Evolutionary conservation across 2,329 filamentous ascomycete genomes (phyloP).

Genomic region (Paracoccidioides brasiliensis): DNA sequence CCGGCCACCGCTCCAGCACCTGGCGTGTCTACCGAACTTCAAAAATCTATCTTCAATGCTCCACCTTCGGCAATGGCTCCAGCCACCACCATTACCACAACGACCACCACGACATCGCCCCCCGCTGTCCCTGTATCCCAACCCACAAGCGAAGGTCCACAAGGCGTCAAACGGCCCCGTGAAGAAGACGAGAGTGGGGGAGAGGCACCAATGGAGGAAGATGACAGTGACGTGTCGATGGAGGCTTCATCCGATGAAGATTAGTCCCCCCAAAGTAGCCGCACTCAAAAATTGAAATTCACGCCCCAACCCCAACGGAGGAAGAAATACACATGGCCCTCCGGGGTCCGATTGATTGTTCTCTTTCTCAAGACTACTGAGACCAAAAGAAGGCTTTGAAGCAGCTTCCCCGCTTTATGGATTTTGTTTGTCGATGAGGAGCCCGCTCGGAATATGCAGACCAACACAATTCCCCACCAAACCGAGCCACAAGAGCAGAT

Average conservation of each 20-base stretch:
- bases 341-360: neutral
- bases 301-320: neutral
- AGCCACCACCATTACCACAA: constrained; percentile 3
- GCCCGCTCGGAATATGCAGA: constrained; percentile 59
- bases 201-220: constrained; percentile 49
- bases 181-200: constrained; percentile 48
- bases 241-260: constrained; percentile 64
- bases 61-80: constrained; percentile 31
- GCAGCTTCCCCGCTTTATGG: constrained; percentile 11
- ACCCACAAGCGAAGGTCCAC: constrained; percentile 40
- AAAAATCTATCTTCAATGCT: constrained; percentile 69
- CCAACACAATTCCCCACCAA: constrained; percentile 69
- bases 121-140: constrained; percentile 36
- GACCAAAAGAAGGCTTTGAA: constrained; percentile 4
- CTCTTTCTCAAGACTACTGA: neutral
- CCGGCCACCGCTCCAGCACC: constrained; percentile 39
- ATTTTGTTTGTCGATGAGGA: constrained; percentile 26
- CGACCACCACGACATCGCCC: constrained; percentile 35
- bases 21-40: constrained; percentile 57
- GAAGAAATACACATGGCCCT: neutral
- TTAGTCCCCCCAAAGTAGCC: constrained; percentile 20
- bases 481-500: constrained; percentile 83
- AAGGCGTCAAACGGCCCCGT: constrained; percentile 55
- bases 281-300: neutral
- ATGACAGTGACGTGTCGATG: constrained; percentile 56